A percentile compares a stretch with the other conserved stretches of the same genome.
Evolutionary conservation across 768 basidiomycete genomes (phyloP).

Genomic region (Pisolithus orientalis): DNA sequence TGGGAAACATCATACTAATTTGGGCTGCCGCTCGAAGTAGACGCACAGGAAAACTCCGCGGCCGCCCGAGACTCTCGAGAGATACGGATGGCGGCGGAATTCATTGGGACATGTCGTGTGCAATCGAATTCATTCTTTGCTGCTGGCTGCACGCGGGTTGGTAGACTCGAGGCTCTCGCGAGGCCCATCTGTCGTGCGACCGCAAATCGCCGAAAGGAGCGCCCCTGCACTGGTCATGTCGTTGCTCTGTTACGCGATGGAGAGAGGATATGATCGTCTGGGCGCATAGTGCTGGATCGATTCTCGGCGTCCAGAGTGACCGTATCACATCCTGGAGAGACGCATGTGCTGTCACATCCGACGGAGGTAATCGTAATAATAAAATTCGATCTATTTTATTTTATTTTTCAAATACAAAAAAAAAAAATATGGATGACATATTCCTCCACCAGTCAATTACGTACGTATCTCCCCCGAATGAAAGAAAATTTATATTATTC

Average conservation of each 20-base stretch:
- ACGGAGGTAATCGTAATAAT: constrained; percentile 8
- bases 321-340: neutral
- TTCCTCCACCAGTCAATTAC: constrained; percentile 36
- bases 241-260: no score
- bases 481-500: constrained; percentile 24
- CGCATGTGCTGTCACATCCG: constrained; percentile 9
- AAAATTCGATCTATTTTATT: constrained; percentile 3
- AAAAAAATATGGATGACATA: constrained; percentile 18
- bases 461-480: constrained; percentile 45
- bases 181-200: constrained; percentile 15
- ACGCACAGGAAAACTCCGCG: constrained; percentile 22
- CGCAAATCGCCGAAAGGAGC: constrained; percentile 23
- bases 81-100: neutral
- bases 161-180: constrained; percentile 9
- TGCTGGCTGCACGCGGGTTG: neutral
- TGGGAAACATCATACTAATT: constrained; percentile 15
- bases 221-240: no score
- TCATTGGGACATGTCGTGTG: neutral
- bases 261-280: no score
- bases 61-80: constrained; percentile 3
- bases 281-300: no score
- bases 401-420: constrained; percentile 24
- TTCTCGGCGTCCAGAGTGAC: neutral
- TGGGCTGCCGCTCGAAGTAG: constrained; percentile 29
- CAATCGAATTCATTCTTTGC: constrained; percentile 1